Base-by-base conservation (phyloP, 345 rosid species). In the Arabis hirsuta region DNA sequence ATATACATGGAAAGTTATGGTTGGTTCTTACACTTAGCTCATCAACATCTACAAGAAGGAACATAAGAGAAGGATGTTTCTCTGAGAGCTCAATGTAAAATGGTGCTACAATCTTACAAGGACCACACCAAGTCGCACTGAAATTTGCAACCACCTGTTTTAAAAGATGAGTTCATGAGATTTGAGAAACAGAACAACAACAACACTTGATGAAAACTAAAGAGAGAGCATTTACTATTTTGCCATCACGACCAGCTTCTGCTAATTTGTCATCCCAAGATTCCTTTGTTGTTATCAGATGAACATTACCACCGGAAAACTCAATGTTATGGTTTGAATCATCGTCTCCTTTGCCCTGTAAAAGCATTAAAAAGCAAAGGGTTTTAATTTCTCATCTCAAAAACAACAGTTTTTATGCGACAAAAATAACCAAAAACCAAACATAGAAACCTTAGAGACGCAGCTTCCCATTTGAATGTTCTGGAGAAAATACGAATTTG, bases 81-180 rank as follows among this genome's bases (percentile, higher is more conserved):
- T 88, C 86, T 2, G 98, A 88, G 63, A 92, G 84, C 39, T 88
- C 96, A 4, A 77, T 36, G 79, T 48, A 88, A 60, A 79, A 82
- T 50, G 92, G 87, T 0, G 98, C 96, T 16, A 90, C 83, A 73
- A 85, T 59, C 75, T 82, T 85, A 79, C 95, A 87, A 10, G 96
- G 98, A 55, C 92, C 90, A 77, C 98, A 88, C 98, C 98, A 92
- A 29, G 87, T 74, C 2, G 98, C 95, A 43, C 95, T 90, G 82
- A 92, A 92, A 83, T 92, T 92, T 34, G 88, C 96, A 63, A 90
- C 19, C 56, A 87, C 87, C 96, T 92, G 87, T 76, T 59, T 34
- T 45, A 62, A 34, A 46, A 76, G 8, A 7, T 5, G 20, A 8
- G 63, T 43, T 58, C 60, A 53, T 68, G 20, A 73, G 44, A 47